These are phyloP conservation scores for Polysphondylium violaceum DNA, from an alignment of 78 protist genomes.

Conservation along the genomic window DNA sequence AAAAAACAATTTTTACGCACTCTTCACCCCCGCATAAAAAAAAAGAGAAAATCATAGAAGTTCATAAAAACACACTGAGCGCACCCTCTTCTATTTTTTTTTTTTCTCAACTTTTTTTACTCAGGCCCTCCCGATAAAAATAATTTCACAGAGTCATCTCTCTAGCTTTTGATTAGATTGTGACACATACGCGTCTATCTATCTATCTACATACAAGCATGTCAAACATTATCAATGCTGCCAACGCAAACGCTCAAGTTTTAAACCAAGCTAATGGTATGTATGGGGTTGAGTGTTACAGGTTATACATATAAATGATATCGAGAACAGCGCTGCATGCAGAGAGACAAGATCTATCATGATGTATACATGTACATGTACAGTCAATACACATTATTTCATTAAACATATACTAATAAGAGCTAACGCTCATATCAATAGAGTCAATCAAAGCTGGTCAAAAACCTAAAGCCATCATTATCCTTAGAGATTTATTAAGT, in stretches of 20 bases:
- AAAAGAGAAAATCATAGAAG: neutral
- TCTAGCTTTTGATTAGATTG: neutral
- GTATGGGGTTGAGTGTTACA: too few relatives aligned
- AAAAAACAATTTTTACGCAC: neutral
- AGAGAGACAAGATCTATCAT: too few relatives aligned
- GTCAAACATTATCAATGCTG: neutral
- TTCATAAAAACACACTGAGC: too few relatives aligned
- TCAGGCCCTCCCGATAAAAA: too few relatives aligned
- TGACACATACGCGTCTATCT: neutral
- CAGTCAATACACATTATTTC: too few relatives aligned
- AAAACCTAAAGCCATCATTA: slow-evolving; percentile 15
- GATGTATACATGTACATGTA: too few relatives aligned
- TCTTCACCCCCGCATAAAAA: neutral
- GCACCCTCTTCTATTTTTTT: neutral
- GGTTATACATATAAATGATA: too few relatives aligned
- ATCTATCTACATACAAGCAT: neutral
- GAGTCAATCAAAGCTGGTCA: slow-evolving; percentile 43
- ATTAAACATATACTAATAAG: neutral
- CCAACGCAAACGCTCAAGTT: neutral
- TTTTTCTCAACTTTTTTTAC: neutral
- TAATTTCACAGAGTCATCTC: neutral
- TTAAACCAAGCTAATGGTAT: slow-evolving; percentile 16
- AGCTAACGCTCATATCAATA: slow-evolving; percentile 6
- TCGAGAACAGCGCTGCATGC: too few relatives aligned
- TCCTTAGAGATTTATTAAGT: slow-evolving; percentile 35